phyloP scores from a whole-genome alignment of 148 eudicot species.

The Nyssa sinensis region DNA sequence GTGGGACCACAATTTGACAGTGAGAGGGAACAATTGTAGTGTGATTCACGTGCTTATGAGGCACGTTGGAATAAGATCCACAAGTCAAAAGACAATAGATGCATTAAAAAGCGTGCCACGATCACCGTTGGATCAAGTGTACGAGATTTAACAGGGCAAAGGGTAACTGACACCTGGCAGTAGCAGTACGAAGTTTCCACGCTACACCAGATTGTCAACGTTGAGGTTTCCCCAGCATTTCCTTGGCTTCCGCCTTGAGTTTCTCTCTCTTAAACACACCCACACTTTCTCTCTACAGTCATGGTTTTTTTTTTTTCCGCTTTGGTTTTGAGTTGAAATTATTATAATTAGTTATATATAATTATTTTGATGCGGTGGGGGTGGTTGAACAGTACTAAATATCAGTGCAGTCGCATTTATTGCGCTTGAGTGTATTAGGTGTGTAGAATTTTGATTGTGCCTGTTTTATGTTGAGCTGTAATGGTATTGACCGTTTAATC shows the following conservation, averaged over 20 bases:
- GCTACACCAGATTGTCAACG: neutral
- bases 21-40: too few relatives aligned
- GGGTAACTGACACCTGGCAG: constrained; percentile 13
- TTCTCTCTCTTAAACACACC: too few relatives aligned
- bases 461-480: too few relatives aligned
- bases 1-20: too few relatives aligned
- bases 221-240: too few relatives aligned
- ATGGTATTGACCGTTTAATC: too few relatives aligned
- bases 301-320: neutral
- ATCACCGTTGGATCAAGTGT: constrained; percentile 40
- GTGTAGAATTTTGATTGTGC: too few relatives aligned
- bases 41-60: neutral
- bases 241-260: too few relatives aligned
- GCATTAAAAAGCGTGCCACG: constrained; percentile 24
- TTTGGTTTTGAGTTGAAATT: too few relatives aligned
- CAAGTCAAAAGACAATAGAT: constrained; percentile 24
- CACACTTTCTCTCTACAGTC: too few relatives aligned
- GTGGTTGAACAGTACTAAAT: constrained; percentile 30
- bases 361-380: constrained; percentile 27
- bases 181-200: neutral
- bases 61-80: neutral
- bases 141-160: constrained; percentile 2
- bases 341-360: neutral
- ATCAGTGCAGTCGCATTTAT: constrained; percentile 23
- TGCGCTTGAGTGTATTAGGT: constrained; percentile 34